Evolutionary conservation across 2,329 filamentous ascomycete genomes (phyloP).

Genomic region (Cadophora sp.): DNA sequence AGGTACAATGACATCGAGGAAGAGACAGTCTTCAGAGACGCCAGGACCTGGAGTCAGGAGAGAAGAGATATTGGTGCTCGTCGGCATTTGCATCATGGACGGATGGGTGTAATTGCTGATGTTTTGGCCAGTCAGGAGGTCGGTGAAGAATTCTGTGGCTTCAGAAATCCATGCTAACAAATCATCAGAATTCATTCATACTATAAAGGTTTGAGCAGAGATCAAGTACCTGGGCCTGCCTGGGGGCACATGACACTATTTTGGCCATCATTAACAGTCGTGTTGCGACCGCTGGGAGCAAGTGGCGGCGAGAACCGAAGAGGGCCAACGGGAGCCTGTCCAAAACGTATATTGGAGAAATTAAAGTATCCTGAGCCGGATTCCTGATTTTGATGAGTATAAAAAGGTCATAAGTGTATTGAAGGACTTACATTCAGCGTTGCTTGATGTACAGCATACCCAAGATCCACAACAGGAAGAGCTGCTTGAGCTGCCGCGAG

Average conservation of each 20-base stretch:
- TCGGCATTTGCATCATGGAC: neutral
- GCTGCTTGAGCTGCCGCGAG: constrained; percentile 12
- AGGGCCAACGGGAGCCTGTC: constrained; percentile 50
- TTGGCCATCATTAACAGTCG: constrained; percentile 42
- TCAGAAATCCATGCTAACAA: constrained; percentile 12
- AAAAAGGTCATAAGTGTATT: constrained; percentile 43
- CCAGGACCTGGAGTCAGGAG: neutral
- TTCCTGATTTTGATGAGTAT: constrained; percentile 40
- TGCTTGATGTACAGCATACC: constrained; percentile 42
- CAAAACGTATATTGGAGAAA: constrained; percentile 54
- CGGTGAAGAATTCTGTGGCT: constrained; percentile 1
- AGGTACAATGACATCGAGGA: constrained; percentile 55
- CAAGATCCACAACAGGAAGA: constrained; percentile 42
- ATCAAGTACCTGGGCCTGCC: constrained; percentile 26
- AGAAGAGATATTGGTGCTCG: neutral
- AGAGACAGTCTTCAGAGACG: constrained; percentile 53
- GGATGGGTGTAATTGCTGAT: constrained; percentile 11
- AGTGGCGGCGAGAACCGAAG: constrained; percentile 52
- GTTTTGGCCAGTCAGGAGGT: constrained; percentile 10
- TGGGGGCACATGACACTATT: constrained; percentile 33
- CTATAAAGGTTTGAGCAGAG: neutral
- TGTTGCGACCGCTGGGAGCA: constrained; percentile 41
- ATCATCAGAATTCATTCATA: neutral
- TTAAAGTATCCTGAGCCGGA: constrained; percentile 44
- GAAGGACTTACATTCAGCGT: constrained; percentile 39